phyloP scores from a whole-genome alignment of 2,329 filamentous ascomycete species.

The Basipetospora chlamydospora region DNA sequence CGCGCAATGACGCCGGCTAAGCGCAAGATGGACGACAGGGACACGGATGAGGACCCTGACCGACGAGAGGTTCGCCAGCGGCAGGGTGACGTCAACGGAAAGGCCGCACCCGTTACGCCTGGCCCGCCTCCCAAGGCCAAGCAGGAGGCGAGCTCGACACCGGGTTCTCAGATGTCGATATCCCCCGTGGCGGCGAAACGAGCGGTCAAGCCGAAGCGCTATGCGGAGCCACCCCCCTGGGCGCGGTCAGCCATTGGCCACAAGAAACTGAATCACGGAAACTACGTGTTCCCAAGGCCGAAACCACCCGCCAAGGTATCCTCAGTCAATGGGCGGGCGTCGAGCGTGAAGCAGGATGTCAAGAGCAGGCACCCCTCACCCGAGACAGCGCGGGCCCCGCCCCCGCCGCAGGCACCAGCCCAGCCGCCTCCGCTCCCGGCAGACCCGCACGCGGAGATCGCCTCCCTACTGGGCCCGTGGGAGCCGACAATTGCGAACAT shows the following conservation, averaged over 20 bases:
- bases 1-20: slow-evolving; percentile 21
- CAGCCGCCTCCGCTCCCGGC: slow-evolving; percentile 5
- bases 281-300: slow-evolving; percentile 2
- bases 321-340: slow-evolving; percentile 1
- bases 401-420: slow-evolving; percentile 5
- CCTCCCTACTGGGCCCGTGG: slow-evolving; percentile 37
- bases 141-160: too few species aligned
- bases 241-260: background rate
- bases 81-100: slow-evolving; percentile 2
- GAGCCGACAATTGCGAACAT: slow-evolving; percentile 54
- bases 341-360: background rate
- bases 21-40: slow-evolving; percentile 24
- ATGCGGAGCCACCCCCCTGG: slow-evolving; percentile 5
- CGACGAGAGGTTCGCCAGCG: slow-evolving; percentile 4
- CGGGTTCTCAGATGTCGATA: background rate
- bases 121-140: background rate
- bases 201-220: slow-evolving; percentile 3
- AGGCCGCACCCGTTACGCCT: background rate
- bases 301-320: background rate
- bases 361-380: slow-evolving; percentile 3
- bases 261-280: slow-evolving; percentile 2
- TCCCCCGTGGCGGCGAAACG: slow-evolving; percentile 2
- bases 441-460: slow-evolving; percentile 9
- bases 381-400: slow-evolving; percentile 2
- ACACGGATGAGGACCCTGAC: slow-evolving; percentile 8